Evolutionary conservation across 1,284 basidiomycete genomes (phyloP).

Genomic region (Trichosporon faecale): DNA sequence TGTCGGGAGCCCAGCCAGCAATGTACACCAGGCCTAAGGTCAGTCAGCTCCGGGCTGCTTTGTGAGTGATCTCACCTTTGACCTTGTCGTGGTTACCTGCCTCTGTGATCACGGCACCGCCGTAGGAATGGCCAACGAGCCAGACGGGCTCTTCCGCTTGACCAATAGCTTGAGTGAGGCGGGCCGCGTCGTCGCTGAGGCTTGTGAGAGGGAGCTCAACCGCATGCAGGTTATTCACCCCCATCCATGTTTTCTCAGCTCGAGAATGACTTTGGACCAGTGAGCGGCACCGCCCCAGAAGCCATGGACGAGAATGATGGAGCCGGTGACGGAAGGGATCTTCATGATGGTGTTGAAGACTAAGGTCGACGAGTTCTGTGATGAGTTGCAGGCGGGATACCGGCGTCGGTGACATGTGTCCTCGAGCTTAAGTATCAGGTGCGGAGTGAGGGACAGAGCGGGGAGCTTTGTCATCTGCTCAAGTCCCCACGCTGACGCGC

Average conservation of each 20-base stretch:
- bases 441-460: no score
- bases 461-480: no score
- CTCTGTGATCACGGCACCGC: slow-evolving; percentile 13
- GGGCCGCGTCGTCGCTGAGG: neutral
- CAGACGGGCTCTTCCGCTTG: neutral
- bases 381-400: no score
- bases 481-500: no score
- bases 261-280: neutral
- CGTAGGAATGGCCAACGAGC: slow-evolving; percentile 2
- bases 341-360: no score
- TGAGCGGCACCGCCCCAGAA: slow-evolving; percentile 6
- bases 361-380: no score
- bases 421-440: no score
- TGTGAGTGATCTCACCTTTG: neutral
- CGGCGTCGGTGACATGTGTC: no score
- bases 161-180: neutral
- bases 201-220: slow-evolving; percentile 8
- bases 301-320: slow-evolving; percentile 11
- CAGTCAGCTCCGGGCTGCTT: neutral
- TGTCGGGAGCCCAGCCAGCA: slow-evolving; percentile 6
- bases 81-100: neutral
- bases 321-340: no score
- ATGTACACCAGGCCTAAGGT: slow-evolving; percentile 11
- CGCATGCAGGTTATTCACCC: neutral
- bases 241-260: neutral